Evolutionary conservation across 192 early-diverging fungal genomes (phyloP).

Genomic region (Phycomyces blakesleeanus): DNA sequence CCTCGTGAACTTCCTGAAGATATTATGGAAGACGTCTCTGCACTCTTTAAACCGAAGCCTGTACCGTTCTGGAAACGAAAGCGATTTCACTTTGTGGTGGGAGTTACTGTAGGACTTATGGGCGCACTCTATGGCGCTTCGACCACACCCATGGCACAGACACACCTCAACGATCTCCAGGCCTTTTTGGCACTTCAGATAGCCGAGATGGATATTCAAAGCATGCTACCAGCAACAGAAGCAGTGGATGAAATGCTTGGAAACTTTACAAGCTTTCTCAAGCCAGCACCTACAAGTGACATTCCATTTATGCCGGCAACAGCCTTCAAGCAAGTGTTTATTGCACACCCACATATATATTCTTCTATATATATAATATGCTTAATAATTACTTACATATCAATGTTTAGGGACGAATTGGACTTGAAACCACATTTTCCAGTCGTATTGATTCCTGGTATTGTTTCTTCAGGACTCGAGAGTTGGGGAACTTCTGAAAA

Average conservation of each 20-base stretch:
- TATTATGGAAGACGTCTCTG: conserved; percentile 21
- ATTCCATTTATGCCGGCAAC: conserved; percentile 49
- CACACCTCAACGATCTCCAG: conserved; percentile 31
- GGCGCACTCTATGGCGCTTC: conserved; percentile 32
- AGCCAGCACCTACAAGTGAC: conserved; percentile 41
- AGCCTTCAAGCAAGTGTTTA: conserved; percentile 12
- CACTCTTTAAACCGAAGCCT: background rate
- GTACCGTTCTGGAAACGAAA: conserved; percentile 29
- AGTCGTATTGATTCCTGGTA: conserved; percentile 83
- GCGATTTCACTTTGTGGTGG: conserved; percentile 26
- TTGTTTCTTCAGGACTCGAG: conserved; percentile 84
- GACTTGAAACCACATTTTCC: conserved; percentile 41
- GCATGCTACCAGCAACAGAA: conserved; percentile 61
- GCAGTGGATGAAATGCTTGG: conserved; percentile 65
- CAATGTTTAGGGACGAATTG: conserved; percentile 37
- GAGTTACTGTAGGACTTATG: conserved; percentile 19
- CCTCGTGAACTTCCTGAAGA: conserved; percentile 16
- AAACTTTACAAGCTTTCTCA: conserved; percentile 59
- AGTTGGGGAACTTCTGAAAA: conserved; percentile 81
- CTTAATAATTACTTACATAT: no score
- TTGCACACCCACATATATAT: no score
- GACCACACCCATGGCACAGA: conserved; percentile 37
- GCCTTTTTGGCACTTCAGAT: conserved; percentile 41
- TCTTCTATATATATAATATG: no score
- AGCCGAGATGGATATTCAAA: conserved; percentile 63